Base-by-base conservation (phyloP, 768 basidiomycete genomes). In the Mycena amicta region DNA sequence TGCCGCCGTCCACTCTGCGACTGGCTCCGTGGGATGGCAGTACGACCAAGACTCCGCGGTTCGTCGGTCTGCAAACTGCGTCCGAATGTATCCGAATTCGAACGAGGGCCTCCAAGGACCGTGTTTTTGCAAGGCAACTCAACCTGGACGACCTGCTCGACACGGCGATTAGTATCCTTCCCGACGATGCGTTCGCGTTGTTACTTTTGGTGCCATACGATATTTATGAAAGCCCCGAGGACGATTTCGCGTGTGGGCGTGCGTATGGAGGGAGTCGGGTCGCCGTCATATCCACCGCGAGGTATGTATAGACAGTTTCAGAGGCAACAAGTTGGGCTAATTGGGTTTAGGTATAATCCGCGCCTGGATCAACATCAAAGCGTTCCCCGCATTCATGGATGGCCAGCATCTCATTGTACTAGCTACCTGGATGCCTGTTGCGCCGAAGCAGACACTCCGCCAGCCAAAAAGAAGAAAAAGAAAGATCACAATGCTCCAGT, bases 201-300 rank as follows among this genome's bases (percentile, higher is more conserved):
- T 55, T 76, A 12, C 52, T 76, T 3, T 57, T 76, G 29, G 73
- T 76, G 12, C 61, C 72, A 4, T 72, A 72, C 37, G 75, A 76
- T 50, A 65, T 76, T 1, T 75, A 70, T 43, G 75, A 76, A 52
- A 66, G 66, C 52, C 68, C 71, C 2, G 71, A 76, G 8, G 74
- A 76, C 53, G 68, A 66, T 20, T 76, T 76, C 59, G 70, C 71
- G 4, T 75, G 74, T 56, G 75, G 74, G n/a, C 71, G 75, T 27
- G 75, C 75, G 5, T 76, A 76, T 56, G 75, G 75, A 8, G 75
- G 71, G 3, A 73, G 72, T 55, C 71, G 75, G 8, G 71, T 76
- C n/a, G 74, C 75, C 6, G 73, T 76, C 43, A 66, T 76, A 29
- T 74, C 73, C 3, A 72, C 69, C 4, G 72, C 75, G 1, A 63